These are phyloP conservation scores for Pseudoperonospora humuli DNA, from an alignment of 352 stramenopile species.

Conservation along the genomic window DNA sequence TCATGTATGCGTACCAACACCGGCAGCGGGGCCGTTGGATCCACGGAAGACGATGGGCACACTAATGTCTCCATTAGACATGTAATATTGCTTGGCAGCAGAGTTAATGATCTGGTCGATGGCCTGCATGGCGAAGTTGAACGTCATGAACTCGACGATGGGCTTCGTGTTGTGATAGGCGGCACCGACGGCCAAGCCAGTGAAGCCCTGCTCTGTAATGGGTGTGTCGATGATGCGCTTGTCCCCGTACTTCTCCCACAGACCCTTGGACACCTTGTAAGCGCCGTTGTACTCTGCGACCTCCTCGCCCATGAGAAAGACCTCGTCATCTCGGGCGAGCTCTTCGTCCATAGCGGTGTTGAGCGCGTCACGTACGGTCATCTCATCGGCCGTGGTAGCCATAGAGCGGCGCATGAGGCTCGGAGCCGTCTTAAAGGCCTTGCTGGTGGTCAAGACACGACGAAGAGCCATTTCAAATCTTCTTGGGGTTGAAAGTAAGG, in stretches of 20 bases:
- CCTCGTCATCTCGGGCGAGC: constrained; percentile 93
- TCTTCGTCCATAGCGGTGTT: constrained; percentile 99
- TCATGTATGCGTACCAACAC: constrained; percentile 75
- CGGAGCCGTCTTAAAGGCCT: constrained; percentile 24
- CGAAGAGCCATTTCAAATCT: constrained; percentile 38
- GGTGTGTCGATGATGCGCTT: constrained; percentile 99
- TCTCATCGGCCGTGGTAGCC: constrained; percentile 70
- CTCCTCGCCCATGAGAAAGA: constrained; percentile 97
- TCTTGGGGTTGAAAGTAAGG: too few relatives aligned
- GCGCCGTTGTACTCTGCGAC: constrained; percentile 99
- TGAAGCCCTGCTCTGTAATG: constrained; percentile 97
- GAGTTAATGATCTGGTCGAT: constrained; percentile 99
- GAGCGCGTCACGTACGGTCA: constrained; percentile 98
- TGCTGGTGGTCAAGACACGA: constrained; percentile 40
- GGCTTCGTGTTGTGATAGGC: constrained; percentile 96
- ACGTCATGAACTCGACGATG: constrained; percentile 99
- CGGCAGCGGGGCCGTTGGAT: constrained; percentile 96
- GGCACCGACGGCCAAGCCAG: constrained; percentile 90
- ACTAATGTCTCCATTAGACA: constrained; percentile 96
- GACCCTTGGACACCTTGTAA: constrained; percentile 98
- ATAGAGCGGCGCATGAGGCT: constrained; percentile 50
- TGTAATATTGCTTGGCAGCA: constrained; percentile 99
- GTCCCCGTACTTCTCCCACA: constrained; percentile 99
- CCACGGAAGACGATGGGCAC: constrained; percentile 99
- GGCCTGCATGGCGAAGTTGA: constrained; percentile 99